Percentiles rank a stretch among this genome's conserved stretches.
Evolutionary conservation across 2,329 filamentous ascomycete genomes (phyloP).

Genomic region (Incumbomyces lentus): DNA sequence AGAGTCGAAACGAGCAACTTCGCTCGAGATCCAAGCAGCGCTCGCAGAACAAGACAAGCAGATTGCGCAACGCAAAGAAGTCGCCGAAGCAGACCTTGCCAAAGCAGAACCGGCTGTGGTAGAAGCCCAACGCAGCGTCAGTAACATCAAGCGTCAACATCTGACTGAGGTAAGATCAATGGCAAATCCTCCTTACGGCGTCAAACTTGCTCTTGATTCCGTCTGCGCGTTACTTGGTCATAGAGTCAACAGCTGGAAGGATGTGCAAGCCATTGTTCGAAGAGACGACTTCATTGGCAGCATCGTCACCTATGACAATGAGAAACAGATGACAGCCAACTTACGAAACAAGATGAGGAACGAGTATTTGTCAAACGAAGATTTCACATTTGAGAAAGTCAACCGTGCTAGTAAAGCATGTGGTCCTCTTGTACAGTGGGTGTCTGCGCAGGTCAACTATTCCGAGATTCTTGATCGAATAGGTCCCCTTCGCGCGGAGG

Average conservation of each 20-base stretch:
- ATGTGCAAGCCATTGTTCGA: slow-evolving; percentile 76
- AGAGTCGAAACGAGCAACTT: slow-evolving; percentile 78
- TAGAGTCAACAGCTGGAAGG: slow-evolving; percentile 83
- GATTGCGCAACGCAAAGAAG: slow-evolving; percentile 69
- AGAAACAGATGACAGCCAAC: slow-evolving; percentile 78
- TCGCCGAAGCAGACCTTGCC: slow-evolving; percentile 79
- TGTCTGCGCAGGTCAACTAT: slow-evolving; percentile 90
- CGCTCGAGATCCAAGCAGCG: slow-evolving; percentile 76
- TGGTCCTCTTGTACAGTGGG: slow-evolving; percentile 94
- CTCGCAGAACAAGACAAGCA: slow-evolving; percentile 83
- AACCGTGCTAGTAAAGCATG: slow-evolving; percentile 95
- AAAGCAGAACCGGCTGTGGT: slow-evolving; percentile 85
- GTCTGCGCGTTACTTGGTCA: slow-evolving; percentile 91
- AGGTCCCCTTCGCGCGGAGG: slow-evolving; percentile 83
- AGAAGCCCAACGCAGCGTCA: slow-evolving; percentile 90
- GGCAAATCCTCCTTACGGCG: slow-evolving; percentile 81
- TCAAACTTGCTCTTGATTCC: slow-evolving; percentile 86
- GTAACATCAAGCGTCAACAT: slow-evolving; percentile 96
- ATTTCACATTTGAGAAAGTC: slow-evolving; percentile 93
- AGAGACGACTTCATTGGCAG: slow-evolving; percentile 94
- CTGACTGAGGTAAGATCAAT: slow-evolving; percentile 96
- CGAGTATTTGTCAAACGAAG: slow-evolving; percentile 82
- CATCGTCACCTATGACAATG: slow-evolving; percentile 95
- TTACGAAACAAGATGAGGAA: slow-evolving; percentile 81
- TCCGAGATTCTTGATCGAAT: slow-evolving; percentile 95